These are phyloP conservation scores for Trametopsis cervina DNA, from an alignment of 768 basidiomycete species.

Conservation along the genomic window DNA sequence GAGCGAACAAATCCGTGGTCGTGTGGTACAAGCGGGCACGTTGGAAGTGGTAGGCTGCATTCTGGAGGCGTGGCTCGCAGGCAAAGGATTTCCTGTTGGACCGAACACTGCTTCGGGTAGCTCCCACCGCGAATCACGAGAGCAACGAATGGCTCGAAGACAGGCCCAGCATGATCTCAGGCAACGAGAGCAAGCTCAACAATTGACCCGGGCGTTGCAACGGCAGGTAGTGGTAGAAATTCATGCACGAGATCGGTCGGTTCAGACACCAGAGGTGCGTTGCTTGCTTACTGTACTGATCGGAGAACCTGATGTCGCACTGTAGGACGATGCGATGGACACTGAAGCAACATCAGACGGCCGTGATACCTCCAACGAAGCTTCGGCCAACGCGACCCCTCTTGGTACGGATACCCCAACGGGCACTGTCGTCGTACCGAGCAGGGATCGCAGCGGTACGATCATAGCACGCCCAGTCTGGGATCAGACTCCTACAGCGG, in stretches of 20 bases:
- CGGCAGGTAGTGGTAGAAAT: slow-evolving; percentile 31
- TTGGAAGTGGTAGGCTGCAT: slow-evolving; percentile 92
- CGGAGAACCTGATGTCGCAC: not conserved
- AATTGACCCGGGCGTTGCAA: slow-evolving; percentile 51
- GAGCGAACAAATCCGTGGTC: slow-evolving; percentile 82
- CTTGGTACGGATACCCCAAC: slow-evolving; percentile 53
- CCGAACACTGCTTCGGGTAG: slow-evolving; percentile 75
- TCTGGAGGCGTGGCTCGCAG: slow-evolving; percentile 86
- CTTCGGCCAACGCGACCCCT: slow-evolving; percentile 54
- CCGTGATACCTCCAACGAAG: slow-evolving; percentile 52
- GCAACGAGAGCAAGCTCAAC: slow-evolving; percentile 53
- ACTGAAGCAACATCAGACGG: slow-evolving; percentile 16
- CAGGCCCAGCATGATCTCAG: slow-evolving; percentile 48
- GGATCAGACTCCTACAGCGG: slow-evolving; percentile 35
- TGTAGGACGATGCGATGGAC: slow-evolving; percentile 23
- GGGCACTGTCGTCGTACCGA: slow-evolving; percentile 50
- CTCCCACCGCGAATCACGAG: slow-evolving; percentile 64
- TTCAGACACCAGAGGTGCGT: slow-evolving; percentile 10
- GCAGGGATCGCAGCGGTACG: slow-evolving; percentile 69
- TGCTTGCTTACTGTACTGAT: not conserved
- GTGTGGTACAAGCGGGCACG: slow-evolving; percentile 92
- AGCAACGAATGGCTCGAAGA: slow-evolving; percentile 60
- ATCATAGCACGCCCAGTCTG: slow-evolving; percentile 60
- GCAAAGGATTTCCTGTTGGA: slow-evolving; percentile 81
- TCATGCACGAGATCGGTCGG: slow-evolving; percentile 2